These are phyloP conservation scores for Thelonectria rubi DNA, from an alignment of 2,329 filamentous ascomycete genomes.

Conservation along the genomic window DNA sequence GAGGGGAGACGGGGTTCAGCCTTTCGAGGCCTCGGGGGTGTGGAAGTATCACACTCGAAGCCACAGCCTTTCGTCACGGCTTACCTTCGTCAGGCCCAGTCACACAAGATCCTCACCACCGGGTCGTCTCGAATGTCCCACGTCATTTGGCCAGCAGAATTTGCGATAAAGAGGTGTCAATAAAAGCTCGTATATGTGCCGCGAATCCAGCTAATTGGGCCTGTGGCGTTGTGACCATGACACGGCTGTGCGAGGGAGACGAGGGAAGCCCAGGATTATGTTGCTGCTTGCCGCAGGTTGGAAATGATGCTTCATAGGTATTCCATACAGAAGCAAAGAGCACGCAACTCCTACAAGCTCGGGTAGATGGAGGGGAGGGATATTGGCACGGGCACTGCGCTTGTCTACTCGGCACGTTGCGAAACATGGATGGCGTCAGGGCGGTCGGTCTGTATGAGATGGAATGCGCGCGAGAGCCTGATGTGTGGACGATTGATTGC, in stretches of 20 bases:
- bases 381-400: not conserved
- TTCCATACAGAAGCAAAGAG: not conserved
- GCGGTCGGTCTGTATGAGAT: slow-evolving; percentile 1
- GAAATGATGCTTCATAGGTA: not conserved
- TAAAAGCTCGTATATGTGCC: slow-evolving; percentile 32
- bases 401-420: slow-evolving; percentile 15
- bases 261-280: not conserved
- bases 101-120: slow-evolving; percentile 7
- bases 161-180: slow-evolving; percentile 15
- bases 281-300: not conserved
- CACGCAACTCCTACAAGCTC: not conserved
- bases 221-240: slow-evolving; percentile 11
- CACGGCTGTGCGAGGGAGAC: slow-evolving; percentile 2
- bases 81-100: not conserved
- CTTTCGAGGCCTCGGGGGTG: slow-evolving; percentile 1
- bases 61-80: not conserved
- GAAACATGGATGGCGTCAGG: slow-evolving; percentile 17
- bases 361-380: not conserved
- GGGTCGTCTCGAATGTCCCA: slow-evolving; percentile 17
- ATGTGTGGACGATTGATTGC: slow-evolving; percentile 11
- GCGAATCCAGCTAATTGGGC: slow-evolving; percentile 19
- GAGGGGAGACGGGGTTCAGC: not conserved
- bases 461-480: not conserved
- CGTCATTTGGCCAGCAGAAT: slow-evolving; percentile 17
- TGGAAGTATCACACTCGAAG: slow-evolving; percentile 11